Evolutionary conservation across 306 rosid genomes (phyloP), one percentile per base, ranked within the genome.

Genomic region (Prunus salicina): DNA sequence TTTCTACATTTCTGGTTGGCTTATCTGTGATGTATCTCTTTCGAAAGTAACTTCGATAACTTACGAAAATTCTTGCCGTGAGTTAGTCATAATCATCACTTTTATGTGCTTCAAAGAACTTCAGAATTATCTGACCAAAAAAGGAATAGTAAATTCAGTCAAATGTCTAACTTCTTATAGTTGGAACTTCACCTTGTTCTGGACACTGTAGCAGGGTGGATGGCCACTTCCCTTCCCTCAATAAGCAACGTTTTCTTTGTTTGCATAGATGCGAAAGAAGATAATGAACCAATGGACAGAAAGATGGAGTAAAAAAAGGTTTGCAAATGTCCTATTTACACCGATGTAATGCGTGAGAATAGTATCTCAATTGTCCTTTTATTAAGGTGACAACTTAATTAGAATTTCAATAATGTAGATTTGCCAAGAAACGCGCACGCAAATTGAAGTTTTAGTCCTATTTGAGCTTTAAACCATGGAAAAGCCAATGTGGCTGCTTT

Each of bases 401-500:
- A 83, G 84, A 88, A 84, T 84, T 70, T 84, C 80, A 79, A 73
- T 85, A 72, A 79, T 81, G 80, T 43, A 85, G 79, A 82, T 61
- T 67, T 65, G 72, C 16, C 47, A 82, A 73, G 76, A 79, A 78
- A 71, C 71, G 72, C 69, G 76, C 79, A 69, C 71, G 73, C 77
- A 72, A 82, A 82, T 81, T 61, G 71, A 74, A 75, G 72, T 73
- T 12, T 32, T 4, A 4, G 12, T 87, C 72, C 80, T 87, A 92
- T 76, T 92, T 79, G 81, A 89, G 93, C 87, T 83, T 91, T 82
- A 92, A 83, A 56, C 92, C 82, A 81, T 86, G 95, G 67, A 90
- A 80, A 80, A 89, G 93, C 93, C 98, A 89, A 86, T 81, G 90
- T 73, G 89, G 83, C 76, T 89, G 82, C 82, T 86, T 86, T 72